phyloP scores from a whole-genome alignment of 2,329 filamentous ascomycete genomes.

The Trichoderma citrinoviride region DNA sequence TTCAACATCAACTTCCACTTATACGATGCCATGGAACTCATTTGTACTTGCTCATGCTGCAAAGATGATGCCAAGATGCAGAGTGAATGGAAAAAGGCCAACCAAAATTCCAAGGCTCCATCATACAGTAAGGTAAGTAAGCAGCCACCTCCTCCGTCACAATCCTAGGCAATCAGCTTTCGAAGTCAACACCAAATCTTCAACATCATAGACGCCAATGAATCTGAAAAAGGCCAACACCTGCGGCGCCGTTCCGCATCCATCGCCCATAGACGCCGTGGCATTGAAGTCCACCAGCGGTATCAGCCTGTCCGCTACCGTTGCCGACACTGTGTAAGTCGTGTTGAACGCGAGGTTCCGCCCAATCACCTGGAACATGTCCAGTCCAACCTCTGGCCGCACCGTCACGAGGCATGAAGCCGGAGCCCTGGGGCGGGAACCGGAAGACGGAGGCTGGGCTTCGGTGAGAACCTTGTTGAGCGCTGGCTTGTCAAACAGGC shows the following conservation, averaged over 20 bases:
- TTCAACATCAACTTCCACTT: too few relatives aligned
- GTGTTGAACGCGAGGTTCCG: slow-evolving; percentile 20
- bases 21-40: too few relatives aligned
- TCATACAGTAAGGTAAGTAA: too few relatives aligned
- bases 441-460: neutral
- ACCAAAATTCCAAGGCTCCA: too few relatives aligned
- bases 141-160: neutral
- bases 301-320: neutral
- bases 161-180: neutral
- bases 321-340: slow-evolving; percentile 22
- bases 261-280: slow-evolving; percentile 8
- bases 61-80: too few relatives aligned
- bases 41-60: too few relatives aligned
- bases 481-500: slow-evolving; percentile 13
- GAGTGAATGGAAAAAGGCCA: too few relatives aligned
- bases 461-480: slow-evolving; percentile 18
- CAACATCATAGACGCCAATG: slow-evolving; percentile 20
- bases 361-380: slow-evolving; percentile 24
- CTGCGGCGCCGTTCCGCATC: slow-evolving; percentile 23
- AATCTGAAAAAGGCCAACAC: slow-evolving; percentile 22
- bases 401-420: slow-evolving; percentile 22
- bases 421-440: neutral
- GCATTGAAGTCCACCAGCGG: slow-evolving; percentile 22
- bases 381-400: slow-evolving; percentile 19
- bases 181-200: slow-evolving; percentile 9